Base-by-base conservation (phyloP, 805 yeast species). In the Metschnikowia anglica region DNA sequence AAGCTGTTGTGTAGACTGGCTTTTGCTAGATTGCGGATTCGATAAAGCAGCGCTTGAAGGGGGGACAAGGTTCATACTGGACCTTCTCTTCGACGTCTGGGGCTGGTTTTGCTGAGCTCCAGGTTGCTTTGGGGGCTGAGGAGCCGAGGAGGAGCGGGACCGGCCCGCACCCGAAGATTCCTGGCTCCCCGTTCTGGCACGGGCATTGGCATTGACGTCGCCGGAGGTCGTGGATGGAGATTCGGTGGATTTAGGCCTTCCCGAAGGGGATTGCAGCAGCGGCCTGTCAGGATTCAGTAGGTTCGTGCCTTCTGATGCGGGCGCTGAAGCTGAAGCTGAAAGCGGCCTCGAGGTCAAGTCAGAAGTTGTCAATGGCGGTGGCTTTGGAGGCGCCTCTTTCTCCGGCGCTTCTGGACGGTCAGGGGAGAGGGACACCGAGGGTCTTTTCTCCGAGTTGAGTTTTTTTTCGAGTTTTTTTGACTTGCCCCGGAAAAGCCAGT, bases 401-500 rank as follows among this genome's bases (percentile, higher is more conserved):
- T 39, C 26, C n/a, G 21, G 37, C 12, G 16, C 19, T 16, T 48
- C 52, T 9, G 39, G 31, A 8, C 41, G 34, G 18, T 40, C 43
- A 2, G 30, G 4, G 17, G 37, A 13, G 17, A 35, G 32, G 6
- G 44, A 30, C 4, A 34, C 37, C 19, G 53, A 44, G 9, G 52
- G 45, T 25, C 36, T 41, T 19, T 39, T 27, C 18, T 51, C 54
- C 7, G 51, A 40, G 24, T 58, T 63, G 63, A 63, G 58, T 51
- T 70, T 73, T 51, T 74, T 76, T 30, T 75, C 65, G 37, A 74
- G 56, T 49, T 76, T 80, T 63, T 77, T 79, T 30, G 82, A 80
- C 58, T 82, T 82, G n/a, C 90, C 90, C 54, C 88, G 71, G 58
- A 85, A 85, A 20, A 86, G 68, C 95, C 95, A 86, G 56, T 85